Conservation (phyloP, 441 rosid genomes). For the Erysimum pusillum region DNA sequence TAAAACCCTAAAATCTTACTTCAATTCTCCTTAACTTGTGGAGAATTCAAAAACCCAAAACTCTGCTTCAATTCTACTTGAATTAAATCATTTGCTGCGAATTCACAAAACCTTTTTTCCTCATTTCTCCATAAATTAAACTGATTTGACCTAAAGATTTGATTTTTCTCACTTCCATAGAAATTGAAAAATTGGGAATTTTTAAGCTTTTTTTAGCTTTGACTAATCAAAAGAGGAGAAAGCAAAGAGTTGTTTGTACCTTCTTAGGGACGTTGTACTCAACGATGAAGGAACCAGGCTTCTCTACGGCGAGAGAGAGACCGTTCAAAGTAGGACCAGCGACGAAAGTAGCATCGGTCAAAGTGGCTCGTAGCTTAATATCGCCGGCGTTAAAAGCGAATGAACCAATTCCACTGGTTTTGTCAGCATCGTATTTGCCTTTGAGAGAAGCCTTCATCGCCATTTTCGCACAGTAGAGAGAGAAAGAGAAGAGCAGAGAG, state of each 20-base stretch:
- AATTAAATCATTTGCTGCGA: not conserved
- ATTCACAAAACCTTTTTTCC: not conserved
- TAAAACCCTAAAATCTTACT: not conserved
- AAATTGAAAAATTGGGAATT: not conserved
- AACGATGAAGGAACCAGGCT: constrained; percentile 83
- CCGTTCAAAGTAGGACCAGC: constrained; percentile 86
- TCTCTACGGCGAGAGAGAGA: constrained; percentile 75
- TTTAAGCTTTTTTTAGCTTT: not conserved
- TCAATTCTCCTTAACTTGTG: not conserved
- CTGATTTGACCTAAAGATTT: not conserved
- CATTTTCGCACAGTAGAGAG: constrained; percentile 37
- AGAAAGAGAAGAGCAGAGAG: constrained; percentile 9
- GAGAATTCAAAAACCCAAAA: not conserved
- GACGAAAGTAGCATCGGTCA: constrained; percentile 87
- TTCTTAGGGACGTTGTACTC: constrained; percentile 90
- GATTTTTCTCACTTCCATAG: not conserved
- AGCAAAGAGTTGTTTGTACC: constrained; percentile 44
- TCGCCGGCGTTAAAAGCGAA: constrained; percentile 71
- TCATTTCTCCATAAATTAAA: not conserved
- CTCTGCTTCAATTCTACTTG: not conserved
- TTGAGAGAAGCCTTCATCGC: constrained; percentile 86
- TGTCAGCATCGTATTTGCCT: constrained; percentile 73
- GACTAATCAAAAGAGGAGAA: constrained; percentile 26
- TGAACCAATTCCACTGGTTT: constrained; percentile 63
- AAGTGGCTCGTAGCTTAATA: constrained; percentile 77